These are phyloP conservation scores for Vigna hirtella DNA, from an alignment of 306 rosid genomes.

Conservation along the genomic window DNA sequence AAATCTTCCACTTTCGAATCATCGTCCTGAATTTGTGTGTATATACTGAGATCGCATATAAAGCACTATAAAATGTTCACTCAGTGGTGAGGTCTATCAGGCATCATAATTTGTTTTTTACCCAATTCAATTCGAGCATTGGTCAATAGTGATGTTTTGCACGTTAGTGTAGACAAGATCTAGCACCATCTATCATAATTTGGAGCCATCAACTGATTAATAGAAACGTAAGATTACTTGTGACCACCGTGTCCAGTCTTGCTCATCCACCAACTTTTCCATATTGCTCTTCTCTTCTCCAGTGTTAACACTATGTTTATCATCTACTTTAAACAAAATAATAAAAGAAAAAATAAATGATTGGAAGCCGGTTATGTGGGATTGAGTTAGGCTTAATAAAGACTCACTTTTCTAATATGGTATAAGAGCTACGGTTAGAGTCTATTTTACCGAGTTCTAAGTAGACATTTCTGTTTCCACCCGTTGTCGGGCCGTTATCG, in stretches of 20 bases:
- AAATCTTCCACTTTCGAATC: conserved; percentile 52
- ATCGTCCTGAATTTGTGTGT: conserved; percentile 43
- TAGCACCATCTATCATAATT: conserved; percentile 67
- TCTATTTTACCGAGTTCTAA: too few species aligned
- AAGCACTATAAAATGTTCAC: conserved; percentile 8
- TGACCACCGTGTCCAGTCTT: background rate
- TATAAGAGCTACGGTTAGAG: too few species aligned
- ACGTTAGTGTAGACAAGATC: conserved; percentile 75
- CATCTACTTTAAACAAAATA: background rate
- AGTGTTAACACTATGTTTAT: background rate
- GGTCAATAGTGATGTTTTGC: conserved; percentile 45
- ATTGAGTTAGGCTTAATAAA: too few species aligned
- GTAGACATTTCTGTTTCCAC: too few species aligned
- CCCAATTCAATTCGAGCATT: conserved; percentile 26
- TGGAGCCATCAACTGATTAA: conserved; percentile 50
- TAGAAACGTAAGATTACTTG: conserved; percentile 23
- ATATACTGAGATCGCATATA: conserved; percentile 15
- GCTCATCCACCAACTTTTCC: background rate
- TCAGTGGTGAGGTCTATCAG: conserved; percentile 48
- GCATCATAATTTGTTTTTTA: conserved; percentile 42
- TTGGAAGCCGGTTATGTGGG: rapidly evolving
- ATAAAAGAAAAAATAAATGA: too few species aligned
- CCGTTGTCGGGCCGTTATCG: too few species aligned
- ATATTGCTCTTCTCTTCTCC: conserved; percentile 6
- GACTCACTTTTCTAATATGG: too few species aligned